Evolutionary conservation across 495 filamentous ascomycete species (phyloP).

Genomic region (Beverwykella pulmonaria): DNA sequence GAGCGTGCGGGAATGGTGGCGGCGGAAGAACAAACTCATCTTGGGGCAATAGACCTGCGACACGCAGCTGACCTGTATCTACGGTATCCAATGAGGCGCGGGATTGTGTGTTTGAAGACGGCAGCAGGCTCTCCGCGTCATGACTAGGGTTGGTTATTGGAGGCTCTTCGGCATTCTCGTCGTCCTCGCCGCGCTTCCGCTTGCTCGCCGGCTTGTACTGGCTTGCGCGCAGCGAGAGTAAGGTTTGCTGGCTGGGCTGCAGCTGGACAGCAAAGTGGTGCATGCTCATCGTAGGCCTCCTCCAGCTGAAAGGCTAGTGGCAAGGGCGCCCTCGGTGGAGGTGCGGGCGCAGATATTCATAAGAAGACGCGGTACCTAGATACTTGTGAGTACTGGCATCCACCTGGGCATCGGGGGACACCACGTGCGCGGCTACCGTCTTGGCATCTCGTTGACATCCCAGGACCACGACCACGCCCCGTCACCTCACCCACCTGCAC

Average conservation of each 20-base stretch:
- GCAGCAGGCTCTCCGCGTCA: slow-evolving; percentile 1
- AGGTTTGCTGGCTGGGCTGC: slow-evolving; percentile 26
- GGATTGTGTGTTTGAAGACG: slow-evolving; percentile 30
- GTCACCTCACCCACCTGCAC: background rate
- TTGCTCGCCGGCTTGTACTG: slow-evolving; percentile 32
- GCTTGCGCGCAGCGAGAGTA: slow-evolving; percentile 32
- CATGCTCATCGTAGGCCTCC: slow-evolving; percentile 26
- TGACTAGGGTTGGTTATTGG: slow-evolving; percentile 6
- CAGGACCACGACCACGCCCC: background rate
- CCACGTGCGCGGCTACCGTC: background rate
- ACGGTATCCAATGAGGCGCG: slow-evolving; percentile 8
- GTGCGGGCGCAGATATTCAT: background rate
- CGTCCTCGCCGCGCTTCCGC: slow-evolving; percentile 36
- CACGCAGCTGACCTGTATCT: slow-evolving; percentile 28
- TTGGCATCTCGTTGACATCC: slow-evolving; percentile 4
- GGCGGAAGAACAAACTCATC: slow-evolving; percentile 35
- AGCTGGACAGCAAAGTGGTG: slow-evolving; percentile 34
- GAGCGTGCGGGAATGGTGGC: slow-evolving; percentile 46
- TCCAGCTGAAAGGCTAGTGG: background rate
- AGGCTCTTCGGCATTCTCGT: slow-evolving; percentile 29
- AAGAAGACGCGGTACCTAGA: no score
- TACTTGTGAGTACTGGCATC: no score
- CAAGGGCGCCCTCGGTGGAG: background rate
- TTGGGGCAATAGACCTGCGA: slow-evolving; percentile 31
- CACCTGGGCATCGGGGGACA: background rate